Conservation (phyloP, 768 basidiomycete genomes). For the Galerina sulciceps region DNA sequence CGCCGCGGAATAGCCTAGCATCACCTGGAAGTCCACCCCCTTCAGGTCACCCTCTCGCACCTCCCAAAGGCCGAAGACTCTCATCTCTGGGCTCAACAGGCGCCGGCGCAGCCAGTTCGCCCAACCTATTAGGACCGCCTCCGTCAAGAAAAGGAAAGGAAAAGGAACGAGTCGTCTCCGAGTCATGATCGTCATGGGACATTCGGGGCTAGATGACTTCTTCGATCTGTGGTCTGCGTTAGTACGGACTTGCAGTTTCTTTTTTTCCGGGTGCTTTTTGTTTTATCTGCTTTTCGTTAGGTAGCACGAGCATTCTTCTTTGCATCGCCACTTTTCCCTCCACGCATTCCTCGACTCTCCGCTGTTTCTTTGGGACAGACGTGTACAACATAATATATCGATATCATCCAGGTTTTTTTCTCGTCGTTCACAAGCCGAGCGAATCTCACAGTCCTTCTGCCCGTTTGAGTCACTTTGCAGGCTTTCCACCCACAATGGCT, state of each 20-base stretch:
- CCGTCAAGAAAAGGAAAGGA: constrained; percentile 31
- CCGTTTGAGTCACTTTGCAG: no score
- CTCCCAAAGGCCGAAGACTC: constrained; percentile 29
- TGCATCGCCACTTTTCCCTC: not conserved
- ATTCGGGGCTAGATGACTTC: not conserved
- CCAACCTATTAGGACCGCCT: constrained; percentile 31
- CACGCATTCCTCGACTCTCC: not conserved
- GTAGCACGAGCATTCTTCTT: not conserved
- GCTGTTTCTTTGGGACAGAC: not conserved
- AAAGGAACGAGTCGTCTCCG: constrained; percentile 20
- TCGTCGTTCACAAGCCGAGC: no score
- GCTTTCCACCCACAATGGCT: no score
- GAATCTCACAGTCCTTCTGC: no score
- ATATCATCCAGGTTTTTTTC: no score
- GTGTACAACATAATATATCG: constrained; percentile 12
- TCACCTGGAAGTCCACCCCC: constrained; percentile 39
- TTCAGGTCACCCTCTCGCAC: constrained; percentile 10
- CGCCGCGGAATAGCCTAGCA: constrained; percentile 29
- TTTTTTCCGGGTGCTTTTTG: not conserved
- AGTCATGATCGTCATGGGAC: constrained; percentile 14
- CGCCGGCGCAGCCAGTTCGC: constrained; percentile 38
- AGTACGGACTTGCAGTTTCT: not conserved
- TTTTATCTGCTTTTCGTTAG: not conserved
- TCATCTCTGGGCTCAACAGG: constrained; percentile 29
- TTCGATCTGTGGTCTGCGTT: not conserved